Evolutionary conservation across 192 early-diverging fungal species (phyloP), one percentile per base, ranked within the genome.

Genomic region (Globomyces pollinis-pini): DNA sequence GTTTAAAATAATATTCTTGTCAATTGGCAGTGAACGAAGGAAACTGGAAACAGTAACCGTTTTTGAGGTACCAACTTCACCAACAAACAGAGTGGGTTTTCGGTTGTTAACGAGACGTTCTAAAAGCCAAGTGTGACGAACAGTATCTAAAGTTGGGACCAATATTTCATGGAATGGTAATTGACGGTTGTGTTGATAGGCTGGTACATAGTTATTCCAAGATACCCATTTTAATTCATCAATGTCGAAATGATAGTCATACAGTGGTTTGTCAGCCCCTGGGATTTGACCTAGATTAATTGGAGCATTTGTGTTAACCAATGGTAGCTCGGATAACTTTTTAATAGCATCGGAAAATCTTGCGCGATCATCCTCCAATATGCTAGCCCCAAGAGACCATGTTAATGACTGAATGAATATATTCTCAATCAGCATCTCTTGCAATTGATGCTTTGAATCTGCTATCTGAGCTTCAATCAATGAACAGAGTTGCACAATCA

Each of bases 261-360:
- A 79, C 3, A 82, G 36, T 0, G 72, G 73, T 57, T 75, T 73
- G 15, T 82, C 80, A 41, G 67, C 72, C 8, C 80, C 80, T 29
- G 80, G 80, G 12, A 82, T 61, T 66, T 82, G 80, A 3, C 80
- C 80, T 9, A 73, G 36, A 15, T 59, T 39, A 15, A 77, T 71
- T 3, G 65, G 18, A 7, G 64, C 68, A 18, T 61, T 64, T n/a
- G 65, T 71, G 51, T 82, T 74, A 1, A 78, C 68, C 21, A 73
- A 69, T 24, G 81, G 68, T 1, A 81, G 53, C 31, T 83, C 81
- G 0, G 78, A 70, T 7, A 77, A 64, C 53, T 84, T 84, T 50
- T 84, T 84, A 30, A 84, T 36, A 23, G 70, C 72, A 32, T 84
- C 77, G 30, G 78, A 81, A 44, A 84, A 81, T 54, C 77, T 77